Evolutionary conservation across 257 asterid species (phyloP).

Genomic region (Coffea eugenioides): DNA sequence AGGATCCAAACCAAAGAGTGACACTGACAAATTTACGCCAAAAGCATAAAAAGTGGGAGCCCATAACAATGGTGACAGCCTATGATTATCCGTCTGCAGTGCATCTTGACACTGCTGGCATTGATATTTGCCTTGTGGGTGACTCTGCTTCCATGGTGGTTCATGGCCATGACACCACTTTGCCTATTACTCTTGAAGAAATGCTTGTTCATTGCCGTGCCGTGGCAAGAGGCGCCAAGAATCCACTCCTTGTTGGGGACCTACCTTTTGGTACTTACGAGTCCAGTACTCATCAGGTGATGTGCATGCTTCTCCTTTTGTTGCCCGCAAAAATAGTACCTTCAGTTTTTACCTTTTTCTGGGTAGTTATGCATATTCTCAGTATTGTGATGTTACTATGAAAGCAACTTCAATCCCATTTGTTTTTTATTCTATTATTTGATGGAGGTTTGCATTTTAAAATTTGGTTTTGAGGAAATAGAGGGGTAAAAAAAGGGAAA

Average conservation of each 20-base stretch:
- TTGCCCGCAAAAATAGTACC: not conserved
- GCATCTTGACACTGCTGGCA: conserved; percentile 76
- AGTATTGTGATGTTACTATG: not conserved
- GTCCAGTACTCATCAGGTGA: conserved; percentile 72
- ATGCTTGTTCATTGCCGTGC: conserved; percentile 94
- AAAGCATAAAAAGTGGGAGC: conserved; percentile 66
- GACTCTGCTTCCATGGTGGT: conserved; percentile 99
- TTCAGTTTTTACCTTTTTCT: not conserved
- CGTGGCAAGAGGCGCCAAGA: conserved; percentile 88
- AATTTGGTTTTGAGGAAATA: not conserved
- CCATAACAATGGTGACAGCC: conserved; percentile 86
- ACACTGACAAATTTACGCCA: conserved; percentile 64
- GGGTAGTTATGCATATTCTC: not conserved
- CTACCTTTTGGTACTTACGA: conserved; percentile 89
- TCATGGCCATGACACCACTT: conserved; percentile 93
- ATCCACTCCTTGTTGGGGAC: conserved; percentile 85
- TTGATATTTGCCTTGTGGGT: conserved; percentile 86
- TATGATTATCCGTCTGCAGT: conserved; percentile 91
- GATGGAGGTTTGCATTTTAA: not conserved
- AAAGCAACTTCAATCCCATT: not conserved
- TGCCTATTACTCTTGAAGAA: conserved; percentile 84
- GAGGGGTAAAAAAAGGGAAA: not conserved
- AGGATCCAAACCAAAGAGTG: conserved; percentile 61
- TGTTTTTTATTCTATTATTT: not conserved
- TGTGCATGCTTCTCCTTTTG: not conserved